Evolutionary conservation across 331 rosid species (phyloP), one percentile per base, ranked within the genome.

Genomic region (Malus hybrid): DNA sequence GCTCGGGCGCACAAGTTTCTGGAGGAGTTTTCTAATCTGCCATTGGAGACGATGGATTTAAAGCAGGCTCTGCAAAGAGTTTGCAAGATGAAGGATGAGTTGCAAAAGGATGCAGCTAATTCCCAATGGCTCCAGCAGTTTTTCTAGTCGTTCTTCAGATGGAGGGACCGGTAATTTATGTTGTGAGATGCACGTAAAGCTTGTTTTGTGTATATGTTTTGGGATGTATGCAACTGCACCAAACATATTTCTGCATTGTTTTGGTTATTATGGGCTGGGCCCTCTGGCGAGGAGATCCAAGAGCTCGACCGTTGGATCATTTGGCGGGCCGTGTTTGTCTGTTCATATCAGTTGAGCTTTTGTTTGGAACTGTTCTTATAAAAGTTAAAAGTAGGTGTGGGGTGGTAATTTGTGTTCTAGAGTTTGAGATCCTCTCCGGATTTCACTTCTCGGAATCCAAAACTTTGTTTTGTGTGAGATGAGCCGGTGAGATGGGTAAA

Each of bases 121-220:
- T 82, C 81, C 74, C 61, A 67, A 33, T 94, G 98, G 98, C 90
- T 94, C 73, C 89, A 80, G 79, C 93, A 86, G 27, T 87, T 94
- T 78, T 81, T 91, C 66, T 91, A 84, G 86, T 3, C 16, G 54
- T n/a, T 42, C 73, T 52, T 70, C 44, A 71, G 73, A 9, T 54
- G 34, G 59, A 46, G 48, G 52, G 76, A 36, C 48, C 48, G 44
- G 76, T 22, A 48, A 67, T 62, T 24, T 73, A 64, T 72, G 65
- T 76, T 65, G 59, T 65, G 76, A 56, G 65, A 74, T 56, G 80
- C 73, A 76, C 81, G 86, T 64, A 76, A 71, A 74, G 71, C 83
- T 57, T 61, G 46, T 75, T 72, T 73, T 54, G 13, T 61, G 83
- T 69, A 48, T 69, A 75, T 78, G 39, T 19, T 71, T 71, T 55